Evolutionary conservation across 352 stramenopile species (phyloP).

Genomic region (Globisporangium echinulatum): DNA sequence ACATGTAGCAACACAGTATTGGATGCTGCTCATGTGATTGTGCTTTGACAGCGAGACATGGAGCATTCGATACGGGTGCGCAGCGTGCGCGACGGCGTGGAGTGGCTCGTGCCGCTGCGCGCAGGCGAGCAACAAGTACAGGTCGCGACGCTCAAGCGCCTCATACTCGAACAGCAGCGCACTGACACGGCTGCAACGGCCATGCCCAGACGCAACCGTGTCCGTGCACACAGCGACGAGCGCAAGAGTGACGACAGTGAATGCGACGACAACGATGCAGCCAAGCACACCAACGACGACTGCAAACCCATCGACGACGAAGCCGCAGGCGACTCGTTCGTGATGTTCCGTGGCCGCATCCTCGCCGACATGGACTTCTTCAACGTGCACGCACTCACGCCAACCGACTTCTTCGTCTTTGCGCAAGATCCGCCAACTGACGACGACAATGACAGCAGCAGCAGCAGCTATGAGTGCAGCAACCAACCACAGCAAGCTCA

Average conservation of each 20-base stretch:
- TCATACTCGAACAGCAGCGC: slow-evolving; percentile 28
- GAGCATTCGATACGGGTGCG: slow-evolving; percentile 32
- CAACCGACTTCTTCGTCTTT: slow-evolving; percentile 64
- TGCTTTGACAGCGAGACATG: neutral
- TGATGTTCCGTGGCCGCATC: slow-evolving; percentile 16
- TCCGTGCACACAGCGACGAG: neutral
- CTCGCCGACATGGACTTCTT: slow-evolving; percentile 19
- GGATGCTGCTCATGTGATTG: no score
- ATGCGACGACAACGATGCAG: neutral
- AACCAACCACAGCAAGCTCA: neutral
- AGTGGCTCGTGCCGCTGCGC: slow-evolving; percentile 47
- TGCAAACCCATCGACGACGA: neutral
- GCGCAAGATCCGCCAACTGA: slow-evolving; percentile 20
- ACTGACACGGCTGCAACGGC: neutral
- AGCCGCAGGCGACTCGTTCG: slow-evolving; percentile 18
- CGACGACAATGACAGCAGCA: slow-evolving; percentile 17
- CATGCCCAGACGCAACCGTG: neutral
- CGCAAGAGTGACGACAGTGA: neutral
- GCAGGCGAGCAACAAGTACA: slow-evolving; percentile 27
- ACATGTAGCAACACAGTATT: no score
- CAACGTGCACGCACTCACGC: slow-evolving; percentile 9
- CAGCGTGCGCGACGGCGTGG: slow-evolving; percentile 43
- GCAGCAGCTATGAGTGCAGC: neutral
- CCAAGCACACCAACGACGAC: neutral
- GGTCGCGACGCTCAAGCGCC: slow-evolving; percentile 43